Conservation (phyloP, 164 flowering plant genomes). For the Magnolia changhungtana region DNA sequence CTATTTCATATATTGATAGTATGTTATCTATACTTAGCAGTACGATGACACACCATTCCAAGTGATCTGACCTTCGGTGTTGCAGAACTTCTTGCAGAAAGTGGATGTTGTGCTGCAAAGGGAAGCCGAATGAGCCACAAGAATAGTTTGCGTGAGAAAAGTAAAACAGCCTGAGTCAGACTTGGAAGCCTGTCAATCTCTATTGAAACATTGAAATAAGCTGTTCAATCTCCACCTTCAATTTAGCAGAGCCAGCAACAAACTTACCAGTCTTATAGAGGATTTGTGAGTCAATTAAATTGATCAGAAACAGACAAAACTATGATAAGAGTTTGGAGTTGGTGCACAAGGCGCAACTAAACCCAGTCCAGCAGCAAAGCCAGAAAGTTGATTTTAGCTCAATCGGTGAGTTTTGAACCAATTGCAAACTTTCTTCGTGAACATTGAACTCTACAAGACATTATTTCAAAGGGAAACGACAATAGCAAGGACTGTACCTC, state of each 20-base stretch:
- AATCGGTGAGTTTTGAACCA: background rate
- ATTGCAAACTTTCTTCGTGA: background rate
- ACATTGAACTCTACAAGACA: background rate
- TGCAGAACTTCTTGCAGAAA: slow-evolving; percentile 91
- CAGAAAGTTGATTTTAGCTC: too few relatives aligned
- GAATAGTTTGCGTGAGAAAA: too few relatives aligned
- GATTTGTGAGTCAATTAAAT: too few relatives aligned
- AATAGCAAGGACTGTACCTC: slow-evolving; percentile 45
- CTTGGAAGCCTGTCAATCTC: background rate
- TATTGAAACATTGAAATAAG: background rate
- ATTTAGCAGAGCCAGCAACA: too few relatives aligned
- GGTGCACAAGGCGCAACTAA: too few relatives aligned
- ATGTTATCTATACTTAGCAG: slow-evolving; percentile 73
- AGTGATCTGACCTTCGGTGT: slow-evolving; percentile 79
- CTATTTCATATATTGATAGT: slow-evolving; percentile 69
- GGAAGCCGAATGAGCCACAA: background rate
- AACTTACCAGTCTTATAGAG: too few relatives aligned
- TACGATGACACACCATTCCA: slow-evolving; percentile 84
- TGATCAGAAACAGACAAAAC: too few relatives aligned
- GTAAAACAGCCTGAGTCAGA: background rate
- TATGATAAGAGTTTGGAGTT: too few relatives aligned
- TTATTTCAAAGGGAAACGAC: background rate
- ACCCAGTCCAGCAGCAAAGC: too few relatives aligned
- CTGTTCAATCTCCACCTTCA: background rate
- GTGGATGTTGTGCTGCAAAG: slow-evolving; percentile 67